These are phyloP conservation scores for Cichorium intybus DNA, from an alignment of 140 eudicot species.

Conservation along the genomic window DNA sequence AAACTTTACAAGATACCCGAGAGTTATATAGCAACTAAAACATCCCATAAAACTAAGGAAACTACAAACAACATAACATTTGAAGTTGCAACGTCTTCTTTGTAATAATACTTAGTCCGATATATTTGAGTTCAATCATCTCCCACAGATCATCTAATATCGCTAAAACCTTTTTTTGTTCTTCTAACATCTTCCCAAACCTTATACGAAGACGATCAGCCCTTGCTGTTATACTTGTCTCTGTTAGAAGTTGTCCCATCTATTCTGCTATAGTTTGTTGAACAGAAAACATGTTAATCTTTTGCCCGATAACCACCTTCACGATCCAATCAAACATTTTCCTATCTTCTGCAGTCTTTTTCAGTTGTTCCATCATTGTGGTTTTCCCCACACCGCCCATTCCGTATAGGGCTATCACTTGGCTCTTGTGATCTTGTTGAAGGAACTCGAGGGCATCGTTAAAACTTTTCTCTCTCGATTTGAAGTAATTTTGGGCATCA, in stretches of 20 bases:
- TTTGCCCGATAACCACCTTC: conserved; percentile 24
- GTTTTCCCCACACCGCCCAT: conserved; percentile 22
- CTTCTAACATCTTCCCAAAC: not conserved
- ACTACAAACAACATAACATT: conserved; percentile 16
- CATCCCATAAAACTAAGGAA: conserved; percentile 6
- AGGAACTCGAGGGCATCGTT: too few relatives aligned
- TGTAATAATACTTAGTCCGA: not conserved
- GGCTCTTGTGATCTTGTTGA: not conserved
- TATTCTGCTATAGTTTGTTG: too few relatives aligned
- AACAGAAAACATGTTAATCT: too few relatives aligned
- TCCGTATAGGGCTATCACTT: not conserved
- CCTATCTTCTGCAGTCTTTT: not conserved
- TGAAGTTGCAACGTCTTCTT: not conserved
- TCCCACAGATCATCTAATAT: too few relatives aligned
- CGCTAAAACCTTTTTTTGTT: conserved; percentile 14
- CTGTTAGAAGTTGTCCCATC: too few relatives aligned
- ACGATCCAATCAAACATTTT: not conserved
- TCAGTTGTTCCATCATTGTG: conserved; percentile 18
- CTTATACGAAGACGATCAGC: not conserved
- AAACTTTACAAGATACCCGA: conserved; percentile 31
- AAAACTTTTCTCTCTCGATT: too few relatives aligned
- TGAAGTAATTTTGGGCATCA: not conserved
- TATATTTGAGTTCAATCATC: conserved; percentile 1
- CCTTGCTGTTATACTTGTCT: conserved; percentile 15
- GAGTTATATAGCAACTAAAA: conserved; percentile 19